Conservation (phyloP, 1,284 basidiomycete species). For the Psilocybe mexicana region DNA sequence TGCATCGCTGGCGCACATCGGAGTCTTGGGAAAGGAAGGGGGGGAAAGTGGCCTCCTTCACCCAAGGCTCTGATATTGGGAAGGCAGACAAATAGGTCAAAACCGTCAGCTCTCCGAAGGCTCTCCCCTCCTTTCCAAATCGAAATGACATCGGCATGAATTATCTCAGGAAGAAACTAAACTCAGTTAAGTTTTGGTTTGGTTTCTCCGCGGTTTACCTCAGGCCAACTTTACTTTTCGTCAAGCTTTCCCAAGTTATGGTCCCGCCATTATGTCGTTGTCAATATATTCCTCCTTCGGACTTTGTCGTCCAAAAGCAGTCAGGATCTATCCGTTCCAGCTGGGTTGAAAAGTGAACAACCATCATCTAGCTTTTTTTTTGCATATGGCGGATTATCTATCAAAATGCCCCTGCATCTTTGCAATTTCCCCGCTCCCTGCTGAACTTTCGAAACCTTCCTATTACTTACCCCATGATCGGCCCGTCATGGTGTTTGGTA, state of each 20-base stretch:
- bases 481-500: too few species aligned
- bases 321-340: too few species aligned
- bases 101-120: neutral
- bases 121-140: neutral
- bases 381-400: too few species aligned
- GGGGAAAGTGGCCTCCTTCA: neutral
- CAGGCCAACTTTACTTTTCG: neutral
- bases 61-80: neutral
- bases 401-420: too few species aligned
- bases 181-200: neutral
- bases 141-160: neutral
- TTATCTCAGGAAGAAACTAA: neutral
- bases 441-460: too few species aligned
- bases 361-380: too few species aligned
- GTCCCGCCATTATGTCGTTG: too few species aligned
- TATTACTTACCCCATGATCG: too few species aligned
- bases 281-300: too few species aligned
- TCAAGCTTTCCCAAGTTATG: neutral
- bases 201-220: neutral
- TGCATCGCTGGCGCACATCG: neutral
- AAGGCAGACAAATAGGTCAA: conserved; percentile 1
- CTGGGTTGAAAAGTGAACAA: too few species aligned
- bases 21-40: neutral
- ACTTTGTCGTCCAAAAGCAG: too few species aligned
- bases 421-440: too few species aligned